Evolutionary conservation across 2,329 filamentous ascomycete genomes (phyloP), one percentile per base, ranked within the genome.

Genomic region (Trichoderma asperellum): DNA sequence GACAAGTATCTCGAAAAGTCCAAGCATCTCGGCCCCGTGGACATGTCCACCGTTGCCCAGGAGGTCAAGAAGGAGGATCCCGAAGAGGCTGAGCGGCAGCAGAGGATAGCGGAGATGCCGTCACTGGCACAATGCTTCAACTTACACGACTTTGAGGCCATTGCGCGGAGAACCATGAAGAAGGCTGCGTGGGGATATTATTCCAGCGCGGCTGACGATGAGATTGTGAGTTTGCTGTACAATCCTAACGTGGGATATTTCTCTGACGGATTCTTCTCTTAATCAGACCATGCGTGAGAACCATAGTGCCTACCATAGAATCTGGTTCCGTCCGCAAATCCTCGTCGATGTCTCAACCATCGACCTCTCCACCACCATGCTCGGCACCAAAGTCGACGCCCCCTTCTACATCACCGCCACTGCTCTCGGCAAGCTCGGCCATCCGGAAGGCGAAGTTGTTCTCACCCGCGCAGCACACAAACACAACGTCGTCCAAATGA

Each of bases 141-240:
- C 79, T 82, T 97, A 71, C 88, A 96, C 83, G 96, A 99, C 82
- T 99, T 99, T 79, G 96, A 99, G 85, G 89, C 93, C 4, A 95
- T 98, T 43, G 96, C 96, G 5, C 89, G 91, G 75, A 85, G 89
- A 49, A 89, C 96, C 68, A 97, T 98, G 95, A 97, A 97, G 87
- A 96, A 92, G 83, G 91, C 91, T 1, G 95, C 95, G 0, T 99
- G 96, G 96, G 96, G 92, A 32, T 99, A 99, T 83, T 99, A 99
- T 81, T 97, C 93, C 0, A 96, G 92, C 77, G 95, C 93, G 68
- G 93, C 95, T 0, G 81, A 83, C 35, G 81, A 83, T 68, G 81
- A 83, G 73, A 83, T 83, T 73, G 81, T 82, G 72, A 58, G 77
- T 59, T 18, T 29, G 10, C 27, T 49, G 47, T 27, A 21, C 29